A percentile compares a stretch with the other conserved stretches of the same genome.
Conservation (phyloP, 495 filamentous ascomycete genomes). For the Beverwykella pulmonaria region DNA sequence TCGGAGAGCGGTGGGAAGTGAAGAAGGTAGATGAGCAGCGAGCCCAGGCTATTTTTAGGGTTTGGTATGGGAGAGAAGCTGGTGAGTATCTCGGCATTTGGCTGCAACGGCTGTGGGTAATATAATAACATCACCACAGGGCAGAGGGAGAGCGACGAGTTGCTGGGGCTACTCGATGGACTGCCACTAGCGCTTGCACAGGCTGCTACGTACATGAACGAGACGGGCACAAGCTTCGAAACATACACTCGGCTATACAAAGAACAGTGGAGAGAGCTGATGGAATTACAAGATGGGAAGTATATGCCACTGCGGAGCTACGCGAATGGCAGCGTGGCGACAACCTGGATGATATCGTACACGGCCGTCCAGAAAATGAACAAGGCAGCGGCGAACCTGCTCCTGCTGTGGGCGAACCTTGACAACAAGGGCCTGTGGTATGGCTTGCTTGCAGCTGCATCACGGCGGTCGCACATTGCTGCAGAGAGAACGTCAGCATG, state of each 20-base stretch:
- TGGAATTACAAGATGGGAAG: background rate
- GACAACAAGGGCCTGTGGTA: no score
- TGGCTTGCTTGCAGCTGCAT: no score
- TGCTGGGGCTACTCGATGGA: conserved; percentile 24
- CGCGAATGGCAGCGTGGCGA: conserved; percentile 16
- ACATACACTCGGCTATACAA: conserved; percentile 18
- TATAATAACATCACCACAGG: conserved; percentile 3
- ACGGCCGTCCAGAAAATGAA: conserved; percentile 10
- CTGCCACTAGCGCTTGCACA: conserved; percentile 39
- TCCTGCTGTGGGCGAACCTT: background rate
- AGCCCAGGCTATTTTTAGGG: background rate
- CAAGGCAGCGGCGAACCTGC: conserved; percentile 11
- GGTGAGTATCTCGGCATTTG: conserved; percentile 31
- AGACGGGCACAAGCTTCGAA: background rate
- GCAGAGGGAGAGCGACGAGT: no score
- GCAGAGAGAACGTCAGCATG: no score
- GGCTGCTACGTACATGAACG: conserved; percentile 31
- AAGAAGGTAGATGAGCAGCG: background rate
- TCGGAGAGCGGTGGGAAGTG: conserved; percentile 5
- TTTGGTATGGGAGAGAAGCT: background rate
- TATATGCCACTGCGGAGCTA: conserved; percentile 8
- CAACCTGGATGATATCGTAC: conserved; percentile 25
- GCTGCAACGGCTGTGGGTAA: conserved; percentile 9
- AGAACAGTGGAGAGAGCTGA: conserved; percentile 7
- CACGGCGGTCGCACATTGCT: no score